Evolutionary conservation across 2,329 filamentous ascomycete genomes (phyloP), one percentile per base, ranked within the genome.

Genomic region (Aspergillus niger): DNA sequence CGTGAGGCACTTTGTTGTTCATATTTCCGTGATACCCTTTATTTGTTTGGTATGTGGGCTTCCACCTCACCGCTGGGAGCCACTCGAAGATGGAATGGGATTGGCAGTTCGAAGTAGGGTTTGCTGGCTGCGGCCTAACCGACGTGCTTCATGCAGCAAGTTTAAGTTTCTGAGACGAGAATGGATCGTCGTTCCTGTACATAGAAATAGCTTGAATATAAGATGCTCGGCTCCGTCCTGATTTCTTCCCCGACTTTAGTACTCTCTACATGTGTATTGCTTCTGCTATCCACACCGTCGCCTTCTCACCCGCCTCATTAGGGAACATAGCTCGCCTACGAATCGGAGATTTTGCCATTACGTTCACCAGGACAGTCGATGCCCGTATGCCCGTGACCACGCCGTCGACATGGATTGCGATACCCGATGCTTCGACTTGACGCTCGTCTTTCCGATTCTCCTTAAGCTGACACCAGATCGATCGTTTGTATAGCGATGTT

Each of bases 21-120:
- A 44, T 32, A 41, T 38, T 56, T 56, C 38, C 38, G 50, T 60
- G 58, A 60, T 60, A 60, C 58, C 58, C 58, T 56, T 47, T 60
- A 47, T 51, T 36, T 60, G 52, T 60, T 55, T 60, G 58, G 58
- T 60, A 22, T 55, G 38, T 41, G 57, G 36, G 38, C 53, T 53
- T 56, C 58, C 58, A 59, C 57, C 36, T 59, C 52, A 59, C 44
- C 57, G 38, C 24, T 59, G n/a, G 52, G 57, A 44, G 43, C 30
- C 26, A 24, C 39, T 39, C 17, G 38, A 43, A 49, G 43, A 48
- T 41, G 38, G 47, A 41, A 49, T 52, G 24, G 58, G 58, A 49
- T 56, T 43, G 32, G 52, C 36, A 32, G 43, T 39, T 48, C 13
- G 30, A 39, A 24, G 43, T 59, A 55, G 51, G 57, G 57, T 51